Conservation (phyloP, 1,139 yeast species). For the Kazachstania sp. region DNA sequence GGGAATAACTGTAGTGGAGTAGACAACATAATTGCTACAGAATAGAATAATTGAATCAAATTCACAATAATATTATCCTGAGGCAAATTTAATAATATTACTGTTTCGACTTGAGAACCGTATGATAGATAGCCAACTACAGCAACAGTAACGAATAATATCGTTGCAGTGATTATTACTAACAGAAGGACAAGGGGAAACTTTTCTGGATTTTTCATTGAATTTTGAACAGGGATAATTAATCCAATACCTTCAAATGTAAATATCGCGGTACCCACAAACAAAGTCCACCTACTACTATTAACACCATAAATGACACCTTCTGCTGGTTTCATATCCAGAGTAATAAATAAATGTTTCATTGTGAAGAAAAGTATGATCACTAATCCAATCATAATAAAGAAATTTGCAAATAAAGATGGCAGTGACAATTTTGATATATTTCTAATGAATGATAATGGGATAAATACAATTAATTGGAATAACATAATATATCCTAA, state of each 20-base stretch:
- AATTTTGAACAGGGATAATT: slow-evolving; percentile 66
- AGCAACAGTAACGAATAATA: slow-evolving; percentile 54
- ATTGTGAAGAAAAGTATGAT: slow-evolving; percentile 55
- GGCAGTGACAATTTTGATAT: slow-evolving; percentile 62
- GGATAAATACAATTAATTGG: slow-evolving; percentile 55
- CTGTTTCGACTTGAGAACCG: slow-evolving; percentile 59
- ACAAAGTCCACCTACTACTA: slow-evolving; percentile 57
- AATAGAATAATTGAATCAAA: slow-evolving; percentile 56
- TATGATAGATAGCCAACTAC: slow-evolving; percentile 61
- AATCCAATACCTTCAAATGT: slow-evolving; percentile 78
- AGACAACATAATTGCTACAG: slow-evolving; percentile 63
- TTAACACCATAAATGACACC: slow-evolving; percentile 41
- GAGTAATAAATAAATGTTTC: slow-evolving; percentile 23
- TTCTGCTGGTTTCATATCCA: slow-evolving; percentile 24
- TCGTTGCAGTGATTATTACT: slow-evolving; percentile 52
- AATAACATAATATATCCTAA: slow-evolving; percentile 39
- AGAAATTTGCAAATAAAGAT: slow-evolving; percentile 57
- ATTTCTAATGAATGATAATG: slow-evolving; percentile 62
- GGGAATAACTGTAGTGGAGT: slow-evolving; percentile 74
- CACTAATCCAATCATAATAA: slow-evolving; percentile 53
- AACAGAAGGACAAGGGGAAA: slow-evolving; percentile 56
- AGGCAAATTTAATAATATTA: slow-evolving; percentile 62
- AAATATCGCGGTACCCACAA: slow-evolving; percentile 73
- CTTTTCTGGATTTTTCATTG: slow-evolving; percentile 65
- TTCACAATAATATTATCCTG: slow-evolving; percentile 56